phyloP scores from a whole-genome alignment of 768 basidiomycete species.

The Sarcodon aspratus region DNA sequence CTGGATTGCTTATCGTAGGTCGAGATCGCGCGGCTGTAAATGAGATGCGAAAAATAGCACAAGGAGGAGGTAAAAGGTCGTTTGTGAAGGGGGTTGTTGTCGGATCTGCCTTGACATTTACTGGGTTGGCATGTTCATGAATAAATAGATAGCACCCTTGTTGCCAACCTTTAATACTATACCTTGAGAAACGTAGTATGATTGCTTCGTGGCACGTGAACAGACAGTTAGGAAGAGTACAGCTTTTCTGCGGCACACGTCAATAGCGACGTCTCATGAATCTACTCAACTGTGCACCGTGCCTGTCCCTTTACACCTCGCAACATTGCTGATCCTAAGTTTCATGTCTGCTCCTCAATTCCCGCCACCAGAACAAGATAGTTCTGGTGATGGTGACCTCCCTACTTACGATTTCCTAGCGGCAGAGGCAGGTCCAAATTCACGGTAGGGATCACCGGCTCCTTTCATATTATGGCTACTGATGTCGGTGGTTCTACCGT shows the following conservation, averaged over 20 bases:
- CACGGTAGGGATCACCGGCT: conserved; percentile 36
- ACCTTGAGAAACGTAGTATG: neutral
- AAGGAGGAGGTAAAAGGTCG: neutral
- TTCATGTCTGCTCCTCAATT: conserved; percentile 7
- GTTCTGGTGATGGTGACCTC: conserved; percentile 38
- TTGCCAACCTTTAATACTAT: no score
- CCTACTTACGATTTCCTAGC: conserved; percentile 80
- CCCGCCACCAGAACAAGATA: conserved; percentile 27
- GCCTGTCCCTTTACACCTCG: neutral
- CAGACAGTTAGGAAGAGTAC: conserved; percentile 1
- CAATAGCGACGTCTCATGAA: neutral
- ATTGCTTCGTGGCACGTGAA: conserved; percentile 2
- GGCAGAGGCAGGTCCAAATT: conserved; percentile 68
- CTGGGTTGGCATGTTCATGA: neutral
- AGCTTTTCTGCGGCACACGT: neutral
- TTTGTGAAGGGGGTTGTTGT: neutral
- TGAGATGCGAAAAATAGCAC: conserved; percentile 6
- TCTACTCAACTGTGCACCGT: neutral
- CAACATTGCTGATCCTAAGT: neutral
- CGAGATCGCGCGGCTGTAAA: conserved; percentile 32
- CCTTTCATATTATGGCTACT: neutral
- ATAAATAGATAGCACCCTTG: neutral
- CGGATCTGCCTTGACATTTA: neutral
- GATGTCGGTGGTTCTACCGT: neutral
- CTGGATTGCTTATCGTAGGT: conserved; percentile 41